Conservation (phyloP, 2,329 filamentous ascomycete species). For the Metarhizium brunneum region DNA sequence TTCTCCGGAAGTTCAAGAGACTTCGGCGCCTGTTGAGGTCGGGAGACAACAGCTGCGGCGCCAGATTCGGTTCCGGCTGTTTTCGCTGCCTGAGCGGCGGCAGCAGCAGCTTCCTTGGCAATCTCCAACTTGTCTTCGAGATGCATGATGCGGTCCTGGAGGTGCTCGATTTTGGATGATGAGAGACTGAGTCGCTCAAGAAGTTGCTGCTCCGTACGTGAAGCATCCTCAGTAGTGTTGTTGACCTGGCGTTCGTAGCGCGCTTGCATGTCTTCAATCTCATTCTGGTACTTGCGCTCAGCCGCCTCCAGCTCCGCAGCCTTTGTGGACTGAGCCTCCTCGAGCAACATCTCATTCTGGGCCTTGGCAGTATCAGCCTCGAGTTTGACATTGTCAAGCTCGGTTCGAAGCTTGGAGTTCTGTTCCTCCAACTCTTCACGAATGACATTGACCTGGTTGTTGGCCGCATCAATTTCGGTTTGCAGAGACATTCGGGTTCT, state of each 20-base stretch:
- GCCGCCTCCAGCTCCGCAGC: constrained; percentile 43
- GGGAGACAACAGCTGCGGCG: constrained; percentile 12
- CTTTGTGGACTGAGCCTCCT: constrained; percentile 67
- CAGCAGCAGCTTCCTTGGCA: constrained; percentile 75
- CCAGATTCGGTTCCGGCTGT: constrained; percentile 36
- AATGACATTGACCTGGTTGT: constrained; percentile 75
- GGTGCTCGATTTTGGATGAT: constrained; percentile 73
- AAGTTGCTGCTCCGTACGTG: constrained; percentile 69
- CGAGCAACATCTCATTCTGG: constrained; percentile 73
- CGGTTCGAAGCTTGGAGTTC: constrained; percentile 58
- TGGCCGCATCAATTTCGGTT: constrained; percentile 72
- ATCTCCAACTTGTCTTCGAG: constrained; percentile 89
- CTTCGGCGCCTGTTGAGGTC: constrained; percentile 17
- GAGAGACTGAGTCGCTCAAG: constrained; percentile 74
- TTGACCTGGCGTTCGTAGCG: constrained; percentile 66
- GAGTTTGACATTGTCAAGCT: constrained; percentile 68
- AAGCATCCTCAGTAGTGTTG: constrained; percentile 70
- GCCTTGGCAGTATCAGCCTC: constrained; percentile 75
- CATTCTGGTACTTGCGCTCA: constrained; percentile 52
- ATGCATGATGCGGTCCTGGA: constrained; percentile 75
- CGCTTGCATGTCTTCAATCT: constrained; percentile 64
- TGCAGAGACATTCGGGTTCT: constrained; percentile 72
- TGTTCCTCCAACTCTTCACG: constrained; percentile 77
- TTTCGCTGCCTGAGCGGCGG: constrained; percentile 69
- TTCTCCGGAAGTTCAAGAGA: constrained; percentile 60